Conservation (phyloP, 768 basidiomycete species). For the Amanita pallidorosea region DNA sequence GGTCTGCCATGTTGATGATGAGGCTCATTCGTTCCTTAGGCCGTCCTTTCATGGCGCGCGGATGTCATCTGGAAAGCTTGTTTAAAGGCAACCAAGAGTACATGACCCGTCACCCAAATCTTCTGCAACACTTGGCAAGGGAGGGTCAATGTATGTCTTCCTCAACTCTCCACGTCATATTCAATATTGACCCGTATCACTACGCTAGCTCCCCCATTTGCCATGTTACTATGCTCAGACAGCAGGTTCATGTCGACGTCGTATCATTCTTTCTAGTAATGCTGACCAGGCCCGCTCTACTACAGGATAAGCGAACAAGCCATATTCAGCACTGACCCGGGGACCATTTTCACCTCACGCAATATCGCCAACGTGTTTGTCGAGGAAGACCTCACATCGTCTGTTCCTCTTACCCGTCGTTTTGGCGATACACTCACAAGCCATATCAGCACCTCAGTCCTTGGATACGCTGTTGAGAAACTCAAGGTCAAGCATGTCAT, state of each 20-base stretch:
- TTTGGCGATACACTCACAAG: not conserved
- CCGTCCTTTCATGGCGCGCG: no score
- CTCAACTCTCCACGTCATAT: no score
- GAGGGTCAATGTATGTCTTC: no score
- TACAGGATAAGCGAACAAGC: slow-evolving; percentile 12
- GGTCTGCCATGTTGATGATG: no score
- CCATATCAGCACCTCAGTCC: slow-evolving; percentile 10
- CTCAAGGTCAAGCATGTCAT: slow-evolving; percentile 14
- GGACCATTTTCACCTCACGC: slow-evolving; percentile 14
- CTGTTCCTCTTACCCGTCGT: not conserved
- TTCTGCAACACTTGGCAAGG: no score
- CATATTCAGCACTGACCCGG: slow-evolving; percentile 14
- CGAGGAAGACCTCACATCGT: slow-evolving; percentile 5
- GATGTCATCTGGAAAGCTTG: no score
- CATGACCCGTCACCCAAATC: no score
- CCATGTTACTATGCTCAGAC: slow-evolving; percentile 14
- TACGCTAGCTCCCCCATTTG: slow-evolving; percentile 11
- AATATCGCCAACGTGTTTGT: slow-evolving; percentile 15
- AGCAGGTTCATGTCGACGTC: slow-evolving; percentile 5
- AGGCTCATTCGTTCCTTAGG: no score
- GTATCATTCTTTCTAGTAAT: not conserved
- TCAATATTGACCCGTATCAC: not conserved
- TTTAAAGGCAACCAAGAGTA: no score
- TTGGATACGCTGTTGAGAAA: slow-evolving; percentile 11
- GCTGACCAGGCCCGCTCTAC: not conserved